Evolutionary conservation across 306 rosid species (phyloP).

Genomic region (Begonia peltatifolia): DNA sequence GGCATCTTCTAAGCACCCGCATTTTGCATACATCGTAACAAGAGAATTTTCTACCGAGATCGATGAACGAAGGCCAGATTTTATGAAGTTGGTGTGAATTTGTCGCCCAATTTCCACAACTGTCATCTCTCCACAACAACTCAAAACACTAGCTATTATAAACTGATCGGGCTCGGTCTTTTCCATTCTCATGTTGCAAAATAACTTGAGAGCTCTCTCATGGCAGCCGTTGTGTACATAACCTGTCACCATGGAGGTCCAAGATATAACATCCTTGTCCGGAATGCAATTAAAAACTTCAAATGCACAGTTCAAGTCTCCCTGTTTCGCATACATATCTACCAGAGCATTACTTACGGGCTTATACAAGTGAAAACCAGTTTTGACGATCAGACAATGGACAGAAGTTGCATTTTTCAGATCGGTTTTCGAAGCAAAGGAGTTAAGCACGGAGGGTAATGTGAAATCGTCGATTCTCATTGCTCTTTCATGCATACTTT

Average conservation of each 20-base stretch:
- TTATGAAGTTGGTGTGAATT: conserved; percentile 52
- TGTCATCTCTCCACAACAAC: conserved; percentile 74
- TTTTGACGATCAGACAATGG: conserved; percentile 55
- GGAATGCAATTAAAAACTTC: conserved; percentile 38
- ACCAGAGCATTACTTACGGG: conserved; percentile 75
- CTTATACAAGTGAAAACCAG: conserved; percentile 53
- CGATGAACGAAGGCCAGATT: conserved; percentile 43
- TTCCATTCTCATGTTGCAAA: conserved; percentile 55
- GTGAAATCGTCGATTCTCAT: conserved; percentile 68
- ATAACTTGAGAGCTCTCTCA: conserved; percentile 45
- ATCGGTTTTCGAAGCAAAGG: conserved; percentile 28
- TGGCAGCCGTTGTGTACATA: conserved; percentile 54
- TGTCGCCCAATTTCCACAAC: conserved; percentile 68
- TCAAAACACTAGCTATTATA: conserved; percentile 54
- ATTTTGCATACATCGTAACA: conserved; percentile 75
- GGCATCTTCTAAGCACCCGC: conserved; percentile 83
- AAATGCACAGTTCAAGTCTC: conserved; percentile 36
- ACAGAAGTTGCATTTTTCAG: conserved; percentile 25
- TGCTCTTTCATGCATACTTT: conserved; percentile 51
- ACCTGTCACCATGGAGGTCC: conserved; percentile 89
- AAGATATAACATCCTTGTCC: conserved; percentile 74
- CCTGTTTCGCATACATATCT: conserved; percentile 70
- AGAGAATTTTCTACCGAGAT: conserved; percentile 63
- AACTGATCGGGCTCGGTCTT: conserved; percentile 56
- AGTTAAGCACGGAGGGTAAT: conserved; percentile 64